These are phyloP conservation scores for Fagopyrum esculentum DNA, from an alignment of 148 eudicot genomes.

Conservation along the genomic window DNA sequence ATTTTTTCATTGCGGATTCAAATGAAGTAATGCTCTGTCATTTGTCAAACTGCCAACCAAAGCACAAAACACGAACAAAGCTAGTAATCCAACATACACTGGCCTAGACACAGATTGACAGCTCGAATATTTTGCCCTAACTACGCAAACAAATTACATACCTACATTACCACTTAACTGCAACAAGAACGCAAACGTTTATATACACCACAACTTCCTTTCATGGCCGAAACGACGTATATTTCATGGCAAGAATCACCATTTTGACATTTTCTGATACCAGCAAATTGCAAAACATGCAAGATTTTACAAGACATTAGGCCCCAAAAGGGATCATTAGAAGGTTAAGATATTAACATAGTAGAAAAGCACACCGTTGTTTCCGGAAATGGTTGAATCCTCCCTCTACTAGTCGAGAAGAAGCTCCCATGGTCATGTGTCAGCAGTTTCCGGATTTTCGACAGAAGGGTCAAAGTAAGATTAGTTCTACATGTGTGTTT, in stretches of 20 bases:
- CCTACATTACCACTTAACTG: neutral
- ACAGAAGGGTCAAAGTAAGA: constrained; percentile 25
- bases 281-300: constrained; percentile 1
- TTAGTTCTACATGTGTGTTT: constrained; percentile 55
- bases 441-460: constrained; percentile 1
- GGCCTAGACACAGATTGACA: constrained; percentile 4
- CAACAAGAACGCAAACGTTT: neutral
- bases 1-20: no score
- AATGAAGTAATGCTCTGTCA: no score
- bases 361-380: neutral
- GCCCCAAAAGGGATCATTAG: constrained; percentile 8
- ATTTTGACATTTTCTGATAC: neutral
- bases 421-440: constrained; percentile 6
- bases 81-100: neutral
- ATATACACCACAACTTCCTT: constrained; percentile 10
- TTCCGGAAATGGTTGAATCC: neutral
- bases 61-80: constrained; percentile 9
- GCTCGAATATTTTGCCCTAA: constrained; percentile 5
- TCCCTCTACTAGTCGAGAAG: constrained; percentile 12
- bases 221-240: neutral
- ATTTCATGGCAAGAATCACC: neutral
- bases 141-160: constrained; percentile 2
- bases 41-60: neutral
- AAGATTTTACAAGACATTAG: constrained; percentile 9
- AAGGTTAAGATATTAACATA: constrained; percentile 8